Evolutionary conservation across 73 alveolate species (phyloP).

Genomic region (Paramecium caudatum): DNA sequence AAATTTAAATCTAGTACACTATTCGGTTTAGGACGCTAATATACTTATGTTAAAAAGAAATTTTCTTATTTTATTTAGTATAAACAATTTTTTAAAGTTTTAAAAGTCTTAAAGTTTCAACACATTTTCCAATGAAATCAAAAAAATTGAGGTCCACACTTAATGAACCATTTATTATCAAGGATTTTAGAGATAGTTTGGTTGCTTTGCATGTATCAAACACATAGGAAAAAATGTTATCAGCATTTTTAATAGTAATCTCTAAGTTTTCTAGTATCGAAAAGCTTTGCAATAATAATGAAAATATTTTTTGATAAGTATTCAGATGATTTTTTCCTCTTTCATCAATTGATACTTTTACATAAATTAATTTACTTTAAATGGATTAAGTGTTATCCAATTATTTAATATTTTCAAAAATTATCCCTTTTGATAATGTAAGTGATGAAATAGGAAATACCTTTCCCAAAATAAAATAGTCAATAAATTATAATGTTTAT

Average conservation of each 20-base stretch:
- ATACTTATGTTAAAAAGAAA: neutral
- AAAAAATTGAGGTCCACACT: neutral
- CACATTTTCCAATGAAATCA: neutral
- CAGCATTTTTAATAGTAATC: neutral
- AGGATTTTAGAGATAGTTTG: neutral
- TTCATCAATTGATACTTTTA: slow-evolving; percentile 9
- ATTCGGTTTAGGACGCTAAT: neutral
- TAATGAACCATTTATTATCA: neutral
- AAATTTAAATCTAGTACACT: neutral
- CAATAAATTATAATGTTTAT: neutral
- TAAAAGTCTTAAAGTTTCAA: neutral
- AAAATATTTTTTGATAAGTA: neutral
- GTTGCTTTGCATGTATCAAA: neutral
- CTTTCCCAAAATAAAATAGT: neutral
- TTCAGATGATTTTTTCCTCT: neutral
- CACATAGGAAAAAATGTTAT: neutral
- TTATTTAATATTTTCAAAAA: neutral
- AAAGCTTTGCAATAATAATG: neutral
- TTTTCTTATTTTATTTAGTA: neutral
- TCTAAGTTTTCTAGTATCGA: neutral
- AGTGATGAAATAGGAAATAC: neutral
- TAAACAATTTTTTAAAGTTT: neutral
- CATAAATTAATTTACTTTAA: neutral
- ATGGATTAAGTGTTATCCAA: neutral
- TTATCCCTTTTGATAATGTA: neutral